Evolutionary conservation across 805 yeast genomes (phyloP).

Genomic region (Metschnikowia drakensbergensis): DNA sequence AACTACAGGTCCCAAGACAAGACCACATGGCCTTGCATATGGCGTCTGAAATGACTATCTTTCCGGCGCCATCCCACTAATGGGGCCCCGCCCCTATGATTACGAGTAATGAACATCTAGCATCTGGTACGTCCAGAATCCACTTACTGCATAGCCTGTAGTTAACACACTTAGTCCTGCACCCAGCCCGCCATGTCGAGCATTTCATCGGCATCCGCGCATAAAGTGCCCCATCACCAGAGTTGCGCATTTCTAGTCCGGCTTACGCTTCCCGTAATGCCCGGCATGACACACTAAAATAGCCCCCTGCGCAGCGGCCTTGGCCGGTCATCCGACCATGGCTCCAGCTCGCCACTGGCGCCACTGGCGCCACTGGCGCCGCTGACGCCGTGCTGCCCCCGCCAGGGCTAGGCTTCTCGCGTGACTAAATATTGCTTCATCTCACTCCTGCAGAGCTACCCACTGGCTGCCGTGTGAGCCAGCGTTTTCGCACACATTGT

Average conservation of each 20-base stretch:
- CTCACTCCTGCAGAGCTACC: too few species aligned
- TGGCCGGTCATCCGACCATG: neutral
- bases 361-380: too few species aligned
- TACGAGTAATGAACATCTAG: conserved; percentile 4
- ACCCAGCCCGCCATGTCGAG: neutral
- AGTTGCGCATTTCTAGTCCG: neutral
- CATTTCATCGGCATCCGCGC: neutral
- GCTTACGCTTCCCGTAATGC: neutral
- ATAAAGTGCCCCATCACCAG: neutral
- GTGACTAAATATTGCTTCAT: too few species aligned
- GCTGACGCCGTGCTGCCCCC: too few species aligned
- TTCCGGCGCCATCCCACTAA: neutral
- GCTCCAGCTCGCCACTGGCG: too few species aligned
- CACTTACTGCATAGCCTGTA: neutral
- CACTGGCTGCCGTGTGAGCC: too few species aligned
- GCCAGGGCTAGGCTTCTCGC: too few species aligned
- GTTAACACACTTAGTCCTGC: neutral
- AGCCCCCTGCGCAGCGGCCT: neutral
- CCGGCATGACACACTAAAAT: neutral
- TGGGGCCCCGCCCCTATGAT: neutral
- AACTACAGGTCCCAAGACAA: neutral
- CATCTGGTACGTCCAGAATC: neutral
- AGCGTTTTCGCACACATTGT: too few species aligned
- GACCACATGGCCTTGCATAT: conserved; percentile 2
- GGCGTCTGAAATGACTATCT: neutral